Percentiles rank a stretch among this genome's conserved stretches.
phyloP scores from a whole-genome alignment of 345 rosid species.

The Aquilaria sinensis region DNA sequence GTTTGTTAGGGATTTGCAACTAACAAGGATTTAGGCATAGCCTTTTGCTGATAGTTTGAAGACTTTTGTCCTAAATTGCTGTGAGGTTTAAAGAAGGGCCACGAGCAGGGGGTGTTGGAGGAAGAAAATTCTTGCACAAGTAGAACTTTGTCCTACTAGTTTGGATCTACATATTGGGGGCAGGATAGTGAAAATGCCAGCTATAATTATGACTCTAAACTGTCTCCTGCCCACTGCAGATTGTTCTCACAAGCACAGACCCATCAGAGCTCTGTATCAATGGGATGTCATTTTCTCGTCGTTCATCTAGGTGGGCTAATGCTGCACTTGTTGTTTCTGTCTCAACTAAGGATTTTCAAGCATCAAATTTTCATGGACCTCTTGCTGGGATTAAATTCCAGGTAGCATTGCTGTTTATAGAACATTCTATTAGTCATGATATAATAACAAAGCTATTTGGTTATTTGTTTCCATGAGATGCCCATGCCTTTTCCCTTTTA shows the following conservation, averaged over 20 bases:
- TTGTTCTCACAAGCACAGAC: constrained; percentile 83
- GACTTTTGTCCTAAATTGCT: neutral
- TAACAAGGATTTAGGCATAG: neutral
- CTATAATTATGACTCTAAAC: too few relatives aligned
- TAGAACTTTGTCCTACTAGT: too few relatives aligned
- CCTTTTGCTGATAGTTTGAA: neutral
- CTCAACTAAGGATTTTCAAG: constrained; percentile 61
- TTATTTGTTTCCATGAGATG: neutral
- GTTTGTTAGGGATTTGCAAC: neutral
- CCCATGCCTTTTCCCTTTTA: neutral
- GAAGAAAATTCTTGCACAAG: too few relatives aligned
- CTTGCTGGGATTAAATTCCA: constrained; percentile 92
- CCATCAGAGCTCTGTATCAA: constrained; percentile 88
- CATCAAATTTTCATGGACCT: constrained; percentile 64
- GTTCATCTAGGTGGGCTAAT: constrained; percentile 95
- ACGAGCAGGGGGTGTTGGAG: too few relatives aligned
- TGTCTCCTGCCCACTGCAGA: constrained; percentile 32
- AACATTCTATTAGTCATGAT: neutral
- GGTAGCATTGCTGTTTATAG: constrained; percentile 31
- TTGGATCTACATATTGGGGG: neutral
- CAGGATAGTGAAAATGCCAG: too few relatives aligned
- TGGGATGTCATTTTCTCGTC: constrained; percentile 97
- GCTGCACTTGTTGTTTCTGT: constrained; percentile 86
- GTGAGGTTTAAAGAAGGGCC: too few relatives aligned
- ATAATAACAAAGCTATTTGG: neutral